Base-by-base conservation (phyloP, 306 rosid genomes). In the Corylus americana region DNA sequence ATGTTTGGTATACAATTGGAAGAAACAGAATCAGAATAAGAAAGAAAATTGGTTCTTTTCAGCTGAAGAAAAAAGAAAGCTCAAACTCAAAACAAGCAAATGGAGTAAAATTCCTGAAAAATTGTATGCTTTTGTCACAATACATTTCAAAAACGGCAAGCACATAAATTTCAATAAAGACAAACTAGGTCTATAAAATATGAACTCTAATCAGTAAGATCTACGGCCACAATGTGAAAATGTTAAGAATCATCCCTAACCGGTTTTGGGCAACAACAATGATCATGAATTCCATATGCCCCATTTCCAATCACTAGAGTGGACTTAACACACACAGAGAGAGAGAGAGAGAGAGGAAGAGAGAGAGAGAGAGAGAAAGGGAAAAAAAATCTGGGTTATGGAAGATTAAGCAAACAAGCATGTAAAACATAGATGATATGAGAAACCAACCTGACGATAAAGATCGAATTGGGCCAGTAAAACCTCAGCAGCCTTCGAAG, bases 401-500 rank as follows among this genome's bases (percentile, higher is more conserved):
- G 48, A 48, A 25, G 51, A 72, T 29, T 53, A 72, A 31, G 11
- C 39, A 72, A 44, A 70, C 20, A 47, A 20, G 50, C 2, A 16
- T 2, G 55, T 12, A 81, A 79, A 63, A 78, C 70, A 44, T 25
- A 6, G 72, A 69, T 22, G 11, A 78, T 44, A 16, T 62, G 7
- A 49, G 25, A 69, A 74, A 83, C 85, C 77, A 84, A 92, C 99
- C 99, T 95, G 96, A 51, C 86, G 98, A 82, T 83, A 92, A 63
- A 91, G 94, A 89, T 95, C 99, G 45, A 95, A 95, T 74, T 95
- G 97, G 11, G 90, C 84, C 89, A 95, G 81, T 47, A 95, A 74
- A 72, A 85, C 93, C 85, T 95, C 99, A 0, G 99, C 99, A 79
- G 92, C 85, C 84, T 95, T 95, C 89, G 91, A 79, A 78, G 97